These are phyloP conservation scores for Rhinocladiella mackenziei DNA, from an alignment of 2,329 filamentous ascomycete genomes.

Conservation along the genomic window DNA sequence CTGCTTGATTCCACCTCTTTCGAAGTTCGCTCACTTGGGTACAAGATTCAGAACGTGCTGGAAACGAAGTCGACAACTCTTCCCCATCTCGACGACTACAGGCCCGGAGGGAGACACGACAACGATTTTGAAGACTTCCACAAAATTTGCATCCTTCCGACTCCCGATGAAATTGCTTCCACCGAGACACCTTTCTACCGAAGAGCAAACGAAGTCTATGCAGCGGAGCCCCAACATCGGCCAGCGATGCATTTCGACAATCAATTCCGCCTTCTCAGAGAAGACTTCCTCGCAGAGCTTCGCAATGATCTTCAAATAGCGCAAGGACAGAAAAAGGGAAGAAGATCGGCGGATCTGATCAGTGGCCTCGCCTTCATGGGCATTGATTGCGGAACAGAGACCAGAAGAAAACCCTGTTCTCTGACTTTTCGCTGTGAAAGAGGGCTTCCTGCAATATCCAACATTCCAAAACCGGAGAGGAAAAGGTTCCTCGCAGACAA, in stretches of 20 bases:
- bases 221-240: slow-evolving; percentile 38
- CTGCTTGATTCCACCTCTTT: slow-evolving; percentile 29
- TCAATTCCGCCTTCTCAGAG: slow-evolving; percentile 66
- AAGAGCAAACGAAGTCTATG: slow-evolving; percentile 48
- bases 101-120: slow-evolving; percentile 66
- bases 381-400: slow-evolving; percentile 36
- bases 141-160: slow-evolving; percentile 62
- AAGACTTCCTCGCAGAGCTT: slow-evolving; percentile 67
- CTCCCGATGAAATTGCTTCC: slow-evolving; percentile 59
- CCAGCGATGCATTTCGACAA: slow-evolving; percentile 59
- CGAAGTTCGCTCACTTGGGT: slow-evolving; percentile 36
- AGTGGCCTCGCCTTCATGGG: slow-evolving; percentile 15
- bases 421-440: slow-evolving; percentile 40
- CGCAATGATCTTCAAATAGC: slow-evolving; percentile 53
- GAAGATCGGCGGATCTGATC: not conserved
- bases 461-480: slow-evolving; percentile 32
- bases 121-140: slow-evolving; percentile 65
- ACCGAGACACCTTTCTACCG: slow-evolving; percentile 54
- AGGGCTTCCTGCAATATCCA: slow-evolving; percentile 45
- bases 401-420: slow-evolving; percentile 30
- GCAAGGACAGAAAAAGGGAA: not conserved
- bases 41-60: slow-evolving; percentile 43
- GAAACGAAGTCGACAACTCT: slow-evolving; percentile 28
- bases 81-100: slow-evolving; percentile 5
- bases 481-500: slow-evolving; percentile 47